Evolutionary conservation across 768 basidiomycete species (phyloP).

Genomic region (Boletus speciosus): DNA sequence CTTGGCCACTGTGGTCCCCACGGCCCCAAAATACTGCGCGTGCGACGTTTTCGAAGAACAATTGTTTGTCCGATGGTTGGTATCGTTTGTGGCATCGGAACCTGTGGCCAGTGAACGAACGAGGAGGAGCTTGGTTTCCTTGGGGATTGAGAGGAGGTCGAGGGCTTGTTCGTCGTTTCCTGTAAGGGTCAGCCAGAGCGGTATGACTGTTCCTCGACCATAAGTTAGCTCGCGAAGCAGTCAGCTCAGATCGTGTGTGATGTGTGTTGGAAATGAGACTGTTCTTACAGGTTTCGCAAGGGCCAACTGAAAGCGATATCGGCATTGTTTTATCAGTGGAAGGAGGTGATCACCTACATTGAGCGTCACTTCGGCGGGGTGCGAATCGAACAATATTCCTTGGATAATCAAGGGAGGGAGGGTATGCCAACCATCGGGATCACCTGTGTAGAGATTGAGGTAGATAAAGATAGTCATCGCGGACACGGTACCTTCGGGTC

Average conservation of each 20-base stretch:
- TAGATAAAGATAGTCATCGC: neutral
- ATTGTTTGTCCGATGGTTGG: conserved; percentile 42
- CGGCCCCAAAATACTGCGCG: conserved; percentile 48
- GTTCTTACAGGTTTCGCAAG: conserved; percentile 45
- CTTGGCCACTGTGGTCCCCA: conserved; percentile 24
- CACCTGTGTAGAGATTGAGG: conserved; percentile 19
- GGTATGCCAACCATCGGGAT: conserved; percentile 40
- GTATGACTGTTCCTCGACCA: conserved; percentile 50
- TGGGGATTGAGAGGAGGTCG: conserved; percentile 44
- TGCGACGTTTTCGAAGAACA: conserved; percentile 39
- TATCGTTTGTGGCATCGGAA: conserved; percentile 41
- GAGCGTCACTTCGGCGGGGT: conserved; percentile 28
- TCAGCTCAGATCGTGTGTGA: neutral
- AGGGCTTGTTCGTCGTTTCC: conserved; percentile 46
- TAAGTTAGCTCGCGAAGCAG: conserved; percentile 40
- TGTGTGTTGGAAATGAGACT: neutral
- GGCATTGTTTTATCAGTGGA: neutral
- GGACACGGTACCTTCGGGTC: conserved; percentile 28
- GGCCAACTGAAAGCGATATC: conserved; percentile 36
- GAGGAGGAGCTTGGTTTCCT: conserved; percentile 41
- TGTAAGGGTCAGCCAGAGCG: conserved; percentile 45
- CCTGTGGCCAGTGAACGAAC: conserved; percentile 49
- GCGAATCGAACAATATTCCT: conserved; percentile 36
- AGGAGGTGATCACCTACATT: conserved; percentile 26
- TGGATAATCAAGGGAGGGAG: conserved; percentile 29